phyloP scores from a whole-genome alignment of 2,329 filamentous ascomycete species.

The Alternaria burnsii region DNA sequence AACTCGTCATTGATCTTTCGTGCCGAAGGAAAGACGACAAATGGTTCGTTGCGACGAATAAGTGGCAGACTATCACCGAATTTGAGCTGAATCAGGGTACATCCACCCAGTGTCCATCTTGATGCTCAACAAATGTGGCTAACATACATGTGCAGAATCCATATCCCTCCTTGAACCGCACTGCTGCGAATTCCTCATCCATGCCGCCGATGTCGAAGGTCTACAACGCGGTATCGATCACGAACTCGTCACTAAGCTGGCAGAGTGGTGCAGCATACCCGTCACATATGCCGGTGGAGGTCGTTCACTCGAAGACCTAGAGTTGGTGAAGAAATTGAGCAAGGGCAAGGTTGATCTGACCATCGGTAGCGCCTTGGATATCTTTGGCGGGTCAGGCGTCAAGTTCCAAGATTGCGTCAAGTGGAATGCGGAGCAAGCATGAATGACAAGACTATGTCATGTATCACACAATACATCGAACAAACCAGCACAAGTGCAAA shows the following conservation, averaged over 20 bases:
- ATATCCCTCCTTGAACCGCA: slow-evolving; percentile 85
- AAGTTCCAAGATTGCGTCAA: slow-evolving; percentile 86
- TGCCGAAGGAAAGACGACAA: slow-evolving; percentile 78
- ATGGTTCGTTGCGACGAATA: slow-evolving; percentile 99
- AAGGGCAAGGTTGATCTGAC: slow-evolving; percentile 87
- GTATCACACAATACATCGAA: not conserved
- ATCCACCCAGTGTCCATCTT: slow-evolving; percentile 9
- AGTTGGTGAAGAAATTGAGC: slow-evolving; percentile 81
- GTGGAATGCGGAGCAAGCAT: slow-evolving; percentile 71
- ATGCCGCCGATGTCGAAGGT: slow-evolving; percentile 96
- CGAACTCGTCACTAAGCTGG: slow-evolving; percentile 76
- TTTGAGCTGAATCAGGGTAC: slow-evolving; percentile 90
- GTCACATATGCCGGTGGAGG: slow-evolving; percentile 98
- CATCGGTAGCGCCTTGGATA: slow-evolving; percentile 94
- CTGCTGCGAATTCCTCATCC: slow-evolving; percentile 96
- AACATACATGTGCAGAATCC: slow-evolving; percentile 65
- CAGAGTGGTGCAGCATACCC: slow-evolving; percentile 88
- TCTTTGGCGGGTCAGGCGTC: slow-evolving; percentile 89
- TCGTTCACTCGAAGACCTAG: slow-evolving; percentile 80
- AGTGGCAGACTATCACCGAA: slow-evolving; percentile 97
- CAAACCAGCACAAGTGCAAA: not conserved
- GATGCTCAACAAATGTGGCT: not conserved
- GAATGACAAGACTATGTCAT: not conserved
- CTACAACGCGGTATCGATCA: slow-evolving; percentile 91
- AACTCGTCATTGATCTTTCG: slow-evolving; percentile 93